These are phyloP conservation scores for Arabis alpina DNA, from an alignment of 345 rosid genomes.

Conservation along the genomic window DNA sequence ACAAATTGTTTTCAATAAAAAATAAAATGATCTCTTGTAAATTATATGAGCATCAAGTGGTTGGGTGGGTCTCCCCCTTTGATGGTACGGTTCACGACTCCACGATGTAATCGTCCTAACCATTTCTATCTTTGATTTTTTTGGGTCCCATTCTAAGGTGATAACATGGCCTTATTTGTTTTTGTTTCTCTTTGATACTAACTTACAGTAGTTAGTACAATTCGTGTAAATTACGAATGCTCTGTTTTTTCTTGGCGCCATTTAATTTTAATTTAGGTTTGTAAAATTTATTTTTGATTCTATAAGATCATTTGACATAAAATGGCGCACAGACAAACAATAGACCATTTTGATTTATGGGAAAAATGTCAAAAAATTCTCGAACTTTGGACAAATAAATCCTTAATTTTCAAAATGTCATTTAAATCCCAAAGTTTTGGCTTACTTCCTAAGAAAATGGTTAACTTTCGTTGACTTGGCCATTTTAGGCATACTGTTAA, in stretches of 20 bases:
- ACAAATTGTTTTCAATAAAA: slow-evolving; percentile 1
- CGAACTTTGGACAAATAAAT: too few relatives aligned
- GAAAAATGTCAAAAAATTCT: too few relatives aligned
- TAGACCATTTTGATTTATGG: not conserved
- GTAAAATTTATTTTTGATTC: not conserved
- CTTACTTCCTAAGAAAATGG: too few relatives aligned
- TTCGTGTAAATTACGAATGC: not conserved
- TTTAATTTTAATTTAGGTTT: not conserved
- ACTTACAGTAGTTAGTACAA: slow-evolving; percentile 2
- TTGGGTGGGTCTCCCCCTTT: not conserved
- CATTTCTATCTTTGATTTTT: slow-evolving; percentile 26
- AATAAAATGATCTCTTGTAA: not conserved
- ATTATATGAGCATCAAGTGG: slow-evolving; percentile 7
- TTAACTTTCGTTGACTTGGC: too few relatives aligned
- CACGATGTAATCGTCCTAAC: not conserved
- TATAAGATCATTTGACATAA: not conserved
- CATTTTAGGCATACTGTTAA: too few relatives aligned
- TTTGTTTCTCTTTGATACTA: not conserved
- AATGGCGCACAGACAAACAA: not conserved
- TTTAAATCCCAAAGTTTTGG: too few relatives aligned
- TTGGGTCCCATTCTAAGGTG: slow-evolving; percentile 20
- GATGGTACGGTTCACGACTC: slow-evolving; percentile 14
- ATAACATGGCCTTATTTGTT: slow-evolving; percentile 6
- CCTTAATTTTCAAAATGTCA: too few relatives aligned
- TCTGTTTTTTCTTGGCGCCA: not conserved